Base-by-base conservation (phyloP, 495 filamentous ascomycete genomes). In the Penicillium riverlandense region DNA sequence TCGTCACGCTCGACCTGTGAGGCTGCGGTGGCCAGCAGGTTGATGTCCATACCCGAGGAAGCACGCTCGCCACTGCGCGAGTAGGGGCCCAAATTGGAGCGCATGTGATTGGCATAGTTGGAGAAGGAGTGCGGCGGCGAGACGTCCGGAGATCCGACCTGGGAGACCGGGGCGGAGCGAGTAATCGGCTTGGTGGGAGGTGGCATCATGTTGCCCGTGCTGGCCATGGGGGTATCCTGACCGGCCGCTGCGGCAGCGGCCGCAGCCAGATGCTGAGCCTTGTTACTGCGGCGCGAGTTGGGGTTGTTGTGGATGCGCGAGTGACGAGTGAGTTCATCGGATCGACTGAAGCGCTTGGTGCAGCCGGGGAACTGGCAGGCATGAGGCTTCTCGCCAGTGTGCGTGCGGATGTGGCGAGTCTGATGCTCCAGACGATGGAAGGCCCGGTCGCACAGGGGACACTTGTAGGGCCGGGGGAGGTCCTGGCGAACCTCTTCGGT, bases 251-350 rank as follows among this genome's bases (percentile, higher is more conserved):
- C 71, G 0, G 75, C 78, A 11, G 76, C 74, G 0, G 76, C 77
- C 0, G 76, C 75, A 1, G 78, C 74, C 35, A 76, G 57, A 40
- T 82, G 77, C 50, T 86, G 83, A 9, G 86, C 79, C 72, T 95
- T 96, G 74, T 96, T 95, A 39, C 87, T 90, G 57, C 92, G 74
- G 62, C 92, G 77, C 48, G 89, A 95, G 75, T 97, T 97, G 37
- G 94, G 92, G 69, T 98, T 98, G 76, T 83, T 96, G 78, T 98
- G 92, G 73, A 98, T 98, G 61, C 92, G 78, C 62, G 92, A 96
- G 69, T 98, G 92, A 37, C 92, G 80, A 35, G 92, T 98, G 44
- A 98, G 76, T 69, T 98, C 92, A 56, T 98, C 92, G 13, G 94
- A 97, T 16, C 92, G 82, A 54, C 87, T 94, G 78, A 98, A 98